Base-by-base conservation (phyloP, 208 protist species). In the Wallacemonas collosoma region DNA sequence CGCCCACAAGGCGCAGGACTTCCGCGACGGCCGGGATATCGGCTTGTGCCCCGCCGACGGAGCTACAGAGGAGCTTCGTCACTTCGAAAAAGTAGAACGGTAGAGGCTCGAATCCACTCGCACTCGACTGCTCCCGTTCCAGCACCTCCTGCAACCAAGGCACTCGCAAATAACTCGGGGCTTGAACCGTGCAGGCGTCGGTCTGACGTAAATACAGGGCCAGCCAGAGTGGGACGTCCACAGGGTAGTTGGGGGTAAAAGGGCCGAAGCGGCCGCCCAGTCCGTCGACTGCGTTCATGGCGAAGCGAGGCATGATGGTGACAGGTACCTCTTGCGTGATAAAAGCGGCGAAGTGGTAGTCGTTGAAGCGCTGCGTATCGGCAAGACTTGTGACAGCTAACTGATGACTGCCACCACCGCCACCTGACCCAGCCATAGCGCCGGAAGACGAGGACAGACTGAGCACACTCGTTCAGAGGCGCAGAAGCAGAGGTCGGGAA, bases 21-120 rank as follows among this genome's bases (percentile, higher is more conserved):
- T 95, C 87, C 2, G 83, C 81, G 0, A 83, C 82, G 39, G 82
- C 74, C 1, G 90, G 86, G 15, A 93, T 73, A 61, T 89, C 81
- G 47, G 72, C 43, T 3, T 50, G 17, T 64, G 56, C 72, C 55
- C 58, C 68, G 36, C 73, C 76, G 35, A 61, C 55, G 41, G 70
- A 63, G 64, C 83, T 74, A 58, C 72, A 81, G 43, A 90, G 55
- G 14, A 76, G 60, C 71, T 95, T 93, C 1, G 87, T 88, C 7
- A 94, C 71, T 63, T 97, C 92, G 68, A 91, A 97, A 72, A 97
- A 97, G 76, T 93, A 93, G 60, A 95, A 97, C 7, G 89, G 92
- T 35, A 97, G 68, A 4, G 79, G 71, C 68, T 91, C 83, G 71
- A 97, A 97, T n/a, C 74, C 84, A 8, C 76, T 68, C n/a, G 93